Evolutionary conservation across 139 green algal species (phyloP), one percentile per base, ranked within the genome.

Genomic region (Penium margaritaceum): DNA sequence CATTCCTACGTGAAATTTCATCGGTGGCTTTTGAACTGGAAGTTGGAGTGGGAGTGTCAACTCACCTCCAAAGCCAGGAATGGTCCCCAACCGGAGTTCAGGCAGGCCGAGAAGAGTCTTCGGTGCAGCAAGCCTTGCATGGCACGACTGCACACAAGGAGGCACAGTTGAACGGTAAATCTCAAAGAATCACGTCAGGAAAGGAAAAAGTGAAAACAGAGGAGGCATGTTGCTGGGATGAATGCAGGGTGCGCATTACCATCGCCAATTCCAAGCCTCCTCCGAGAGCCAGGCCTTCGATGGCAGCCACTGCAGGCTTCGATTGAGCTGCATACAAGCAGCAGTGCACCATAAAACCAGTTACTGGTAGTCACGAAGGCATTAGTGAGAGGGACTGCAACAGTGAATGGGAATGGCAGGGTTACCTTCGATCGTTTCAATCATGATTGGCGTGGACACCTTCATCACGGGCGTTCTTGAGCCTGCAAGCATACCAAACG

Each of bases 81-180:
- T 92, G 80, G 97, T 96, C 64, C 93, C 93, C 15, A 98, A 86
- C 69, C 91, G 82, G 72, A 98, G 85, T 85, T 99, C 95, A 9
- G 94, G 94, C 70, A 99, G 86, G 19, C 94, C 95, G 32, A 98
- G 73, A 58, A 85, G 65, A 5, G 79, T 43, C 29, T 74, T 73
- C 5, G 84, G 79, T 2, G 86, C 84, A 41, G 76, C 80, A n/a
- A 92, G 53, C 32, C 92, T 84, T 5, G 89, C 90, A 79, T 82
- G 70, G 34, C 75, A 82, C 3, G 75, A 67, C 75, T 82, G 75
- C n/a, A n/a, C n/a, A n/a, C n/a, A n/a, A n/a, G n/a, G n/a, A n/a
- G n/a, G n/a, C n/a, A n/a, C n/a, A n/a, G n/a, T n/a, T n/a, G n/a
- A n/a, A n/a, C n/a, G n/a, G n/a, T n/a, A 5, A n/a, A 60, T 60